Evolutionary conservation across 108 stramenopile genomes (phyloP).

Genomic region (Cyclotella distinguenda): DNA sequence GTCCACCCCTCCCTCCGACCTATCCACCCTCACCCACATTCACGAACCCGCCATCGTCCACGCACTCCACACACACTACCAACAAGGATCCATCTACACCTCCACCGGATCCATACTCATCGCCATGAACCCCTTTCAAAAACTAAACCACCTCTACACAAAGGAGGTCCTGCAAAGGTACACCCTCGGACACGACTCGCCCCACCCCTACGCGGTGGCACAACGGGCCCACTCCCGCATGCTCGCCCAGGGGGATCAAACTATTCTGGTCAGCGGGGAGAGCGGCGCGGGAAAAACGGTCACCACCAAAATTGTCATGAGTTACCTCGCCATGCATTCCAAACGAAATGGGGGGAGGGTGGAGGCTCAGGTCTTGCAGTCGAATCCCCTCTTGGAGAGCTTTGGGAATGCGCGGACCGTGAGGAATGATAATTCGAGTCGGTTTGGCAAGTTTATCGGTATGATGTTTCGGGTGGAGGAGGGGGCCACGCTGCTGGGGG

Average conservation of each 20-base stretch:
- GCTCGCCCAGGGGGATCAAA: slow-evolving; percentile 44
- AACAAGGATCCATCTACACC: slow-evolving; percentile 80
- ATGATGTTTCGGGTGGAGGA: slow-evolving; percentile 48
- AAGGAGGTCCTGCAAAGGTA: slow-evolving; percentile 61
- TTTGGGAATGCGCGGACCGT: slow-evolving; percentile 91
- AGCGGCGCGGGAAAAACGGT: slow-evolving; percentile 88
- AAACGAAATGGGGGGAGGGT: slow-evolving; percentile 52
- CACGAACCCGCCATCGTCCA: slow-evolving; percentile 88
- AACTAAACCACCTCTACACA: slow-evolving; percentile 59
- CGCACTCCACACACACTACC: slow-evolving; percentile 61
- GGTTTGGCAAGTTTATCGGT: slow-evolving; percentile 97
- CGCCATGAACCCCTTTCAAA: slow-evolving; percentile 89
- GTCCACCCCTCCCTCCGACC: too few relatives aligned
- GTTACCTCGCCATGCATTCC: slow-evolving; percentile 74
- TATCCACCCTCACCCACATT: slow-evolving; percentile 82
- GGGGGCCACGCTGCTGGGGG: slow-evolving; percentile 61
- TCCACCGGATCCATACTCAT: slow-evolving; percentile 88
- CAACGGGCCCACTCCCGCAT: slow-evolving; percentile 89
- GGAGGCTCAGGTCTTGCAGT: slow-evolving; percentile 83
- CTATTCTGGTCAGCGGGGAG: slow-evolving; percentile 79
- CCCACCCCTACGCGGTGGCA: slow-evolving; percentile 87
- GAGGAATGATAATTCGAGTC: slow-evolving; percentile 87
- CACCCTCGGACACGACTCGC: too few relatives aligned
- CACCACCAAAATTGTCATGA: slow-evolving; percentile 86
- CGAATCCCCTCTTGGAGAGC: slow-evolving; percentile 89